These are phyloP conservation scores for Plasmodium relictum DNA, from an alignment of 169 alveolate genomes.

Conservation along the genomic window DNA sequence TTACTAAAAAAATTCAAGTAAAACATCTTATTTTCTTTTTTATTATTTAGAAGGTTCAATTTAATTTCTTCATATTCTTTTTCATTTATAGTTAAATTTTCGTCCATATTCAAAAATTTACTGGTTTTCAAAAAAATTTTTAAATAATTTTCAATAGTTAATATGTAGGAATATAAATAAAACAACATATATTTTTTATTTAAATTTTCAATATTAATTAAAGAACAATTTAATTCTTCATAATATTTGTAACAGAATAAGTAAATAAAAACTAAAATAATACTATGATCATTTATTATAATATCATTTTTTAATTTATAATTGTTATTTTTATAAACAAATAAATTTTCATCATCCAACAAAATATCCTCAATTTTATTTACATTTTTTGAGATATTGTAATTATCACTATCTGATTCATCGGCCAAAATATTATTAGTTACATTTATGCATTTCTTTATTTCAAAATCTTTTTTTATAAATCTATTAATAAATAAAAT, in stretches of 20 bases:
- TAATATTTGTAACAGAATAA: slow-evolving; percentile 72
- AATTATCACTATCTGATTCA: neutral
- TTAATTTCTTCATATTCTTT: slow-evolving; percentile 32
- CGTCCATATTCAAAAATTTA: slow-evolving; percentile 39
- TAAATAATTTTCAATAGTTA: slow-evolving; percentile 46
- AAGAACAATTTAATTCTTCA: slow-evolving; percentile 25
- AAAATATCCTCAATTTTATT: neutral
- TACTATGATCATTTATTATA: slow-evolving; percentile 64
- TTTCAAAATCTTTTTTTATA: slow-evolving; percentile 74
- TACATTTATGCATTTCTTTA: slow-evolving; percentile 25
- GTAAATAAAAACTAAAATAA: slow-evolving; percentile 34
- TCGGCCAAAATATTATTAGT: slow-evolving; percentile 63
- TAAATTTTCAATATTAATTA: slow-evolving; percentile 51
- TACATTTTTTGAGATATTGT: neutral
- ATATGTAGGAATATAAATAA: slow-evolving; percentile 18
- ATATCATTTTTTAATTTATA: slow-evolving; percentile 68
- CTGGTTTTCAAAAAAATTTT: slow-evolving; percentile 37
- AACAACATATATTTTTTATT: slow-evolving; percentile 60
- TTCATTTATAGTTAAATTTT: neutral
- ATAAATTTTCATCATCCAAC: slow-evolving; percentile 4
- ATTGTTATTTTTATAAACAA: slow-evolving; percentile 42
- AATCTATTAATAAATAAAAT: slow-evolving; percentile 66
- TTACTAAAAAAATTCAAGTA: slow-evolving; percentile 26
- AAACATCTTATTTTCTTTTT: slow-evolving; percentile 2
- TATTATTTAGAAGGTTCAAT: neutral